Conservation (phyloP, 305 asterid species). For the Solanum hybrid region DNA sequence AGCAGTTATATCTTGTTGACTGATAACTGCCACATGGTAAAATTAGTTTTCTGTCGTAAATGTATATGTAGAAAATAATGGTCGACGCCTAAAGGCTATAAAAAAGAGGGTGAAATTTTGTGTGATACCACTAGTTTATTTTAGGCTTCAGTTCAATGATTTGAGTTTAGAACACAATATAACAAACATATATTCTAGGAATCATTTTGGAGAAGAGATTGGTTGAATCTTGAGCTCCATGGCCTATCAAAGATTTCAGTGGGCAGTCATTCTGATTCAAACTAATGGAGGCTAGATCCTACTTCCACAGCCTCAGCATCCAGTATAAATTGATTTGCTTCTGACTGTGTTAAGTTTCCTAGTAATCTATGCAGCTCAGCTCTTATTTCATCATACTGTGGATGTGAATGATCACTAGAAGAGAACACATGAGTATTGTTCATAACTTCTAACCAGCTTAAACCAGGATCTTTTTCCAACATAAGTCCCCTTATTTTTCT, state of each 20-base stretch:
- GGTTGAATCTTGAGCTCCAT: neutral
- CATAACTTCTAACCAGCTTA: slow-evolving; percentile 63
- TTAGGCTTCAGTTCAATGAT: neutral
- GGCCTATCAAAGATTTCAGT: neutral
- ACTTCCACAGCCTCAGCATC: neutral
- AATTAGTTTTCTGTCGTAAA: neutral
- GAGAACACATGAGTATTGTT: slow-evolving; percentile 38
- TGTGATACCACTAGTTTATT: neutral
- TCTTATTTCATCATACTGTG: slow-evolving; percentile 22
- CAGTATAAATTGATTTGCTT: slow-evolving; percentile 12
- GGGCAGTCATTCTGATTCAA: neutral
- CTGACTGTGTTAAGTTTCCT: slow-evolving; percentile 20
- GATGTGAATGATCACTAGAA: slow-evolving; percentile 44
- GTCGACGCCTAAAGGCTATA: neutral
- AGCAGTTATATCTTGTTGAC: neutral
- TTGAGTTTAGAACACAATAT: neutral
- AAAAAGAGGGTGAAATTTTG: neutral
- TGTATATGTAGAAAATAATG: neutral
- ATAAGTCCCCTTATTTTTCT: slow-evolving; percentile 35
- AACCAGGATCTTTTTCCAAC: slow-evolving; percentile 61
- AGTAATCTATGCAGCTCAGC: slow-evolving; percentile 31
- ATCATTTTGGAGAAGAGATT: neutral
- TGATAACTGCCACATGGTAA: neutral
- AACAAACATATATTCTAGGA: neutral
- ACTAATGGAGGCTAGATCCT: neutral